Base-by-base conservation (phyloP, 495 filamentous ascomycete species). In the Aspergillus incahuasiensis region DNA sequence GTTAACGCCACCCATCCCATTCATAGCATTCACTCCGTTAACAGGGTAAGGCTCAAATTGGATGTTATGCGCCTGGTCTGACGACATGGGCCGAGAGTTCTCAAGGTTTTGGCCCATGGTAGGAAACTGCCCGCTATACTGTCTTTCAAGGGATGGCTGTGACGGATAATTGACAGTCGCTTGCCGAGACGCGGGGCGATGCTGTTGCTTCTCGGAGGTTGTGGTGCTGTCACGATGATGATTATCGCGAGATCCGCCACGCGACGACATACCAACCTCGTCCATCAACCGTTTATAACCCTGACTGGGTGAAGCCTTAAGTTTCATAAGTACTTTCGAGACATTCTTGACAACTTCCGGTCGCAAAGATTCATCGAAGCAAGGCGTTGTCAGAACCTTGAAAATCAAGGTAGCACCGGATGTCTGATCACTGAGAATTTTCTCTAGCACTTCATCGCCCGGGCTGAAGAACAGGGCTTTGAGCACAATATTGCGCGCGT, bases 201-300 rank as follows among this genome's bases (percentile, higher is more conserved):
- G 76, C 42, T 77, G 74, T 21, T 79, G 68, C 49, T 80, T 77
- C 32, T 76, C 73, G 2, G 69, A 64, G 51, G 68, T 73, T 44
- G 70, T 63, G 15, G 46, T 16, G 18, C 12, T 50, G 18, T 77
- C 74, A 20, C 74, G 69, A 41, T 75, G 72, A 46, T 76, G 74
- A 43, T 74, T 71, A 7, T 81, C 76, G 16, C 76, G 74, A 24
- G 73, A 69, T 45, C 68, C 77, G 18, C 75, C 74, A 38, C 85
- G 79, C 38, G 84, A 86, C 6, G 90, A 90, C 52, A 95, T 74
- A 47, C 89, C 92, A 65, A 96, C 94, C 71, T 97, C 92, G 63
- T 96, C 92, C 94, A 98, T 98, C 45, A 98, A 71, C 40, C 94
- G 89, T 78, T 97, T 97, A 73, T 98, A 98, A 38, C 94, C 94